These are phyloP conservation scores for Ilyonectria destructans DNA, from an alignment of 2,329 filamentous ascomycete species.

Conservation along the genomic window DNA sequence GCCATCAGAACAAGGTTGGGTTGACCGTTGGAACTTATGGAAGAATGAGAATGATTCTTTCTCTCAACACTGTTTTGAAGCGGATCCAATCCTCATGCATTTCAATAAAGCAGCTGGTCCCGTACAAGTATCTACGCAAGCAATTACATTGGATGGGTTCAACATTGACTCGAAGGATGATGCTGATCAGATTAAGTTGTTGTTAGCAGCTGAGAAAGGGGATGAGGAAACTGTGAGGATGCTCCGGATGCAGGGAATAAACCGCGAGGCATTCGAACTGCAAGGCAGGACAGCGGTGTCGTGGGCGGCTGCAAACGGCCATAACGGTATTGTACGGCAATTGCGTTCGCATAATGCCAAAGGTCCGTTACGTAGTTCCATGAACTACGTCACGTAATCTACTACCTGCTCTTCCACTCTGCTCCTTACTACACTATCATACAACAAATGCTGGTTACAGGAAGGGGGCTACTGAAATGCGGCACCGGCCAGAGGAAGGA, in stretches of 20 bases:
- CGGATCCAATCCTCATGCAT: constrained; percentile 1
- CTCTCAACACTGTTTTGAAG: not conserved
- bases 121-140: not conserved
- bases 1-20: not conserved
- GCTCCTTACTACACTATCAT: too few relatives aligned
- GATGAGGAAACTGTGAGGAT: too few relatives aligned
- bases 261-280: not conserved
- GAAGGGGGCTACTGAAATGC: too few relatives aligned
- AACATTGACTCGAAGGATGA: not conserved
- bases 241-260: not conserved
- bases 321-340: not conserved
- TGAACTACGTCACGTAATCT: too few relatives aligned
- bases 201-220: not conserved
- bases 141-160: not conserved
- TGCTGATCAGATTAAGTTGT: not conserved
- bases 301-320: not conserved
- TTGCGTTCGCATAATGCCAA: not conserved
- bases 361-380: not conserved
- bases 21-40: not conserved
- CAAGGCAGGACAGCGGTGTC: not conserved
- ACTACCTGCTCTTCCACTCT: too few relatives aligned
- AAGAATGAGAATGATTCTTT: not conserved
- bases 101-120: not conserved
- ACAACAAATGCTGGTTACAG: too few relatives aligned
- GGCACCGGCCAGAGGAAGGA: too few relatives aligned